Conservation (phyloP, 176 grass and related monocot genomes). For the Canna indica region DNA sequence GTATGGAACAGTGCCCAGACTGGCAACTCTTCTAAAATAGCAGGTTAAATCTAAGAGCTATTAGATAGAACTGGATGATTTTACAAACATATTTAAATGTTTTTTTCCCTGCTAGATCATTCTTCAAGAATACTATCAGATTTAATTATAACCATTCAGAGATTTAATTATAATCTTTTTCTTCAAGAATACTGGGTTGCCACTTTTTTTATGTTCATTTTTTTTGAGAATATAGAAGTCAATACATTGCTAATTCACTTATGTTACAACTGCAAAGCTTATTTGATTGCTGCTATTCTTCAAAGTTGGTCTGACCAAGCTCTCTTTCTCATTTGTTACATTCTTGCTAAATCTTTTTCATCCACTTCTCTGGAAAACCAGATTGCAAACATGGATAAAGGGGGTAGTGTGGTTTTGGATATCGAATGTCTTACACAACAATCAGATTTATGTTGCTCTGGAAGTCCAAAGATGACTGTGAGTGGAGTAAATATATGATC, state of each 20-base stretch:
- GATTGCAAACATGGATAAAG: slow-evolving; percentile 58
- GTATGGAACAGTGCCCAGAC: not conserved
- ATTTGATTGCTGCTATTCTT: not conserved
- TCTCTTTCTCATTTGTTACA: not conserved
- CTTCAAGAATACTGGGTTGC: not conserved
- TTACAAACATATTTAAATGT: too few species aligned
- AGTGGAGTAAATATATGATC: slow-evolving; percentile 7
- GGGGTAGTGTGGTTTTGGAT: slow-evolving; percentile 59
- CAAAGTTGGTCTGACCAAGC: not conserved
- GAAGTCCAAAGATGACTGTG: slow-evolving; percentile 74
- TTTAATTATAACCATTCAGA: not conserved
- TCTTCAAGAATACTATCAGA: not conserved
- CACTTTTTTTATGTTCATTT: not conserved
- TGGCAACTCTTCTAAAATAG: not conserved
- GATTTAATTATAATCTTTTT: not conserved
- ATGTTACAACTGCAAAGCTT: not conserved
- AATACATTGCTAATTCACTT: not conserved
- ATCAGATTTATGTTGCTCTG: slow-evolving; percentile 71
- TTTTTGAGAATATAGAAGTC: not conserved
- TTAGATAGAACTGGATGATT: not conserved
- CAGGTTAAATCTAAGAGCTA: not conserved
- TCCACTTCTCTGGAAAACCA: slow-evolving; percentile 30
- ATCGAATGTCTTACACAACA: slow-evolving; percentile 63
- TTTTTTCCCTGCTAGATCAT: too few species aligned
- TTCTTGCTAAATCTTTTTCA: not conserved